Conservation (phyloP, 768 basidiomycete genomes). For the Mycena belliarum region DNA sequence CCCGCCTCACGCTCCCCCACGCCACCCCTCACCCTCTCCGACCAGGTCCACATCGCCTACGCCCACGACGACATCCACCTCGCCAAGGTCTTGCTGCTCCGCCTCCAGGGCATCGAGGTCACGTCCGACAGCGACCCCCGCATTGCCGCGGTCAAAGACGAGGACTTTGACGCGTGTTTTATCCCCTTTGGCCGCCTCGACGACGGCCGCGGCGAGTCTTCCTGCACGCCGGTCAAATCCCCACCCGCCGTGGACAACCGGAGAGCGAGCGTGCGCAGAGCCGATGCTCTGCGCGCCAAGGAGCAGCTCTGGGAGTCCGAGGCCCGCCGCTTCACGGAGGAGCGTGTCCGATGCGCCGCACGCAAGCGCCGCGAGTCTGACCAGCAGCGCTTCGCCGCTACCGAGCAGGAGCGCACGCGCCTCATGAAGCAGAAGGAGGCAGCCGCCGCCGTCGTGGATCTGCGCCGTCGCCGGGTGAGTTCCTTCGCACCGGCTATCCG, state of each 20-base stretch:
- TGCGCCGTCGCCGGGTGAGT: not conserved
- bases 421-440: slow-evolving; percentile 21
- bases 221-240: not conserved
- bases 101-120: slow-evolving; percentile 64
- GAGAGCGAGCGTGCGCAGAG: not conserved
- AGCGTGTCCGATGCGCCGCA: not conserved
- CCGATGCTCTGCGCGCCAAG: not conserved
- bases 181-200: slow-evolving; percentile 41
- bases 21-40: slow-evolving; percentile 50
- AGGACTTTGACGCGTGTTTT: slow-evolving; percentile 51
- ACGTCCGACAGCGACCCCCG: slow-evolving; percentile 60
- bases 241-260: not conserved
- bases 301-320: slow-evolving; percentile 20
- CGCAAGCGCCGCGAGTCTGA: not conserved
- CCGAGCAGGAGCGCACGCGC: slow-evolving; percentile 15
- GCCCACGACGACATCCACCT: slow-evolving; percentile 67
- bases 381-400: not conserved
- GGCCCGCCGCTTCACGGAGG: slow-evolving; percentile 19
- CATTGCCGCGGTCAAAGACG: slow-evolving; percentile 59
- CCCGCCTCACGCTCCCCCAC: slow-evolving; percentile 30
- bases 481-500: not conserved
- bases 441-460: slow-evolving; percentile 5
- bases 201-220: slow-evolving; percentile 12
- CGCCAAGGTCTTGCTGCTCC: slow-evolving; percentile 64
- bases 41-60: slow-evolving; percentile 69